These are phyloP conservation scores for Smallanthus sonchifolius DNA, from an alignment of 129 eudicot species.

Conservation along the genomic window DNA sequence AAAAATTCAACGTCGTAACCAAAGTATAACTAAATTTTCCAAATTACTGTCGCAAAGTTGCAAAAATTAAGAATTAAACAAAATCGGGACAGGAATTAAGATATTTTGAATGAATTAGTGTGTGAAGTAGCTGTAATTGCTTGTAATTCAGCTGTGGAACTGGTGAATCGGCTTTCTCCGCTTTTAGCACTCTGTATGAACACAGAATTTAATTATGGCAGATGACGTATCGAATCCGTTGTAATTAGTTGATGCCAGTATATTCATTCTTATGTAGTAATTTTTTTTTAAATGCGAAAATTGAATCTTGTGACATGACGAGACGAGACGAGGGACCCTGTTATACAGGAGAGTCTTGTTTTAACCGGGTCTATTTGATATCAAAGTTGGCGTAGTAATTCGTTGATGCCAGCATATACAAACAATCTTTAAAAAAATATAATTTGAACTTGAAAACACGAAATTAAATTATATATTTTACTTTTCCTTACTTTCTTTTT, in stretches of 20 bases:
- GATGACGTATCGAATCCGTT: slow-evolving; percentile 22
- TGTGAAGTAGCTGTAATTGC: slow-evolving; percentile 20
- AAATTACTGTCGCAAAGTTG: not conserved
- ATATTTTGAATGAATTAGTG: slow-evolving; percentile 1
- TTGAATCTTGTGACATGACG: too few species aligned
- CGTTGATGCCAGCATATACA: too few species aligned
- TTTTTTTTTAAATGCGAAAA: too few species aligned
- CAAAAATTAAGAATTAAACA: slow-evolving; percentile 6
- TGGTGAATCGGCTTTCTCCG: slow-evolving; percentile 6
- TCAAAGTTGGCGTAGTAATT: too few species aligned
- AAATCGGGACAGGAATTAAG: slow-evolving; percentile 3
- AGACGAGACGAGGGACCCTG: too few species aligned
- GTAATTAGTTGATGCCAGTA: not conserved
- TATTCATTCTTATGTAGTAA: too few species aligned
- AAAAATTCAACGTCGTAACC: slow-evolving; percentile 4
- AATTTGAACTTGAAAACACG: too few species aligned
- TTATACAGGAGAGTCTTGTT: too few species aligned
- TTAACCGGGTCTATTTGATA: too few species aligned
- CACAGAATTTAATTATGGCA: not conserved
- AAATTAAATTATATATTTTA: too few species aligned
- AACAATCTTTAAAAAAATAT: too few species aligned
- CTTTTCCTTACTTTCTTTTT: too few species aligned
- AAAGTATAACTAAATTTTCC: not conserved
- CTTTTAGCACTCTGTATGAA: not conserved
- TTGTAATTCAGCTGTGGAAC: slow-evolving; percentile 19